Evolutionary conservation across 192 early-diverging fungal genomes (phyloP).

Genomic region (Backusella macrospora): DNA sequence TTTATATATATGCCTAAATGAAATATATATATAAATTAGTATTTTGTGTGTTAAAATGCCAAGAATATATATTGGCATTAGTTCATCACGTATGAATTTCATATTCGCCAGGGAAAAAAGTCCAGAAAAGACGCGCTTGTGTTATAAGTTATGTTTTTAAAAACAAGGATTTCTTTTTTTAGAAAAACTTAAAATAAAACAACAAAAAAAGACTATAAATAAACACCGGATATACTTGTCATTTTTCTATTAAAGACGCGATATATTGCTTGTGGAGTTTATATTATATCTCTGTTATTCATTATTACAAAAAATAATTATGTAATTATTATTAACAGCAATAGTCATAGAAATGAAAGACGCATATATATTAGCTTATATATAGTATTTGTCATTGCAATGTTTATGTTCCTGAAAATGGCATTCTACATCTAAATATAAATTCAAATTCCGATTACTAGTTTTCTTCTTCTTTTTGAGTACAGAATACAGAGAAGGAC

Average conservation of each 20-base stretch:
- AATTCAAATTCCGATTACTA: not conserved
- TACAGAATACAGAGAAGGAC: not conserved
- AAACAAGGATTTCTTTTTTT: not conserved
- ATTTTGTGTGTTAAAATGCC: no score
- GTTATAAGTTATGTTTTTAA: not conserved
- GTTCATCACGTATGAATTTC: no score
- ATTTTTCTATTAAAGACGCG: not conserved
- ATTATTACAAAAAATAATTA: not conserved
- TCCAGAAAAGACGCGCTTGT: no score
- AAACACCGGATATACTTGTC: not conserved
- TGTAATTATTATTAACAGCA: no score
- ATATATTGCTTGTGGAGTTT: not conserved
- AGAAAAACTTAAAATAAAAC: slow-evolving; percentile 1
- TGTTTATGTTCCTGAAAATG: not conserved
- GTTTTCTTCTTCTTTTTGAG: not conserved
- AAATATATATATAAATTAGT: no score
- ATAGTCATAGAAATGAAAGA: not conserved
- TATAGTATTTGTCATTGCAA: not conserved
- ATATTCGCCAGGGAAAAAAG: no score
- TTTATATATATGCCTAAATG: no score
- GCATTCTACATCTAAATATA: not conserved
- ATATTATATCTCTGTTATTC: no score
- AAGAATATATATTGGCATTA: no score
- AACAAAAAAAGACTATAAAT: not conserved
- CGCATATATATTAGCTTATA: not conserved